Evolutionary conservation across 306 rosid species (phyloP).

Genomic region (Prunus kanzakura): DNA sequence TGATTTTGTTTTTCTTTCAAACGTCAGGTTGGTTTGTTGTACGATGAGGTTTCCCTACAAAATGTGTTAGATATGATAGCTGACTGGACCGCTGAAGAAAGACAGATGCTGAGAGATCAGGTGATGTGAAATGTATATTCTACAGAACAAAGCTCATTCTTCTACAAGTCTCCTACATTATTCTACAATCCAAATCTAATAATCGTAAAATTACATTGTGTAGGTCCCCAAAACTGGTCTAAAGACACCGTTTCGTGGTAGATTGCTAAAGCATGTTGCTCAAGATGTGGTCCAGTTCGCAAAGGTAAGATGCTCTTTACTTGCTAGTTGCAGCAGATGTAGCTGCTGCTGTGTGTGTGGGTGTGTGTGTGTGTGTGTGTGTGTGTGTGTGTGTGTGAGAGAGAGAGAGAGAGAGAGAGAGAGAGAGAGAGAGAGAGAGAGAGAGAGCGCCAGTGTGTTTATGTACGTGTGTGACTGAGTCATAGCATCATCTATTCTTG

Average conservation of each 20-base stretch:
- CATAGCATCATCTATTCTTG: slow-evolving; percentile 6
- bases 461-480: neutral
- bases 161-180: neutral
- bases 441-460: neutral
- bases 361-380: no score
- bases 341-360: slow-evolving; percentile 5
- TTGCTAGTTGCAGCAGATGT: no score
- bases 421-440: no score
- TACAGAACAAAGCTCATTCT: neutral
- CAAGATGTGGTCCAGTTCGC: slow-evolving; percentile 81
- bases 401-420: no score
- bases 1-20: slow-evolving; percentile 30
- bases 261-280: slow-evolving; percentile 86
- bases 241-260: slow-evolving; percentile 87
- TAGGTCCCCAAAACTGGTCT: slow-evolving; percentile 82
- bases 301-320: slow-evolving; percentile 43
- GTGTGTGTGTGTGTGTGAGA: no score
- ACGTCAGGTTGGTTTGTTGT: slow-evolving; percentile 85
- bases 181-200: slow-evolving; percentile 17
- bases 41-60: slow-evolving; percentile 83
- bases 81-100: slow-evolving; percentile 90
- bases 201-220: slow-evolving; percentile 21
- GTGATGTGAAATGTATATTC: slow-evolving; percentile 34
- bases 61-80: slow-evolving; percentile 73
- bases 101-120: slow-evolving; percentile 89